Evolutionary conservation across 2,329 filamentous ascomycete genomes (phyloP).

Genomic region (Aspergillus tanneri): DNA sequence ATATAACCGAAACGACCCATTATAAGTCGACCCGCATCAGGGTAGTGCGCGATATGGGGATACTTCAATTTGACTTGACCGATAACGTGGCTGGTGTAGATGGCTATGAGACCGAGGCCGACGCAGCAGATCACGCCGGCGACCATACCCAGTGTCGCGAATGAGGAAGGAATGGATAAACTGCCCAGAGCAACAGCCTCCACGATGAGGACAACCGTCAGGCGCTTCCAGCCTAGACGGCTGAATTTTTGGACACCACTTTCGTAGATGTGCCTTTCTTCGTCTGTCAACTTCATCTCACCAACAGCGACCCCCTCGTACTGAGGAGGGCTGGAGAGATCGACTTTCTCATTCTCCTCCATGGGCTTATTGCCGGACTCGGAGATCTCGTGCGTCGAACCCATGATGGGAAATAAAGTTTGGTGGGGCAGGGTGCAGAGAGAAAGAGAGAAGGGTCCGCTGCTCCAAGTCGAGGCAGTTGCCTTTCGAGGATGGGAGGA

Average conservation of each 20-base stretch:
- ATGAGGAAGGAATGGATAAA: constrained; percentile 46
- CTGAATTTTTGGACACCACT: constrained; percentile 24
- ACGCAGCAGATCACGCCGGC: constrained; percentile 44
- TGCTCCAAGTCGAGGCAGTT: too few species aligned
- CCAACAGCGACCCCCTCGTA: constrained; percentile 22
- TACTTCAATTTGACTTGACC: constrained; percentile 38
- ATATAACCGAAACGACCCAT: constrained; percentile 43
- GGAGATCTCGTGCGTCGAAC: constrained; percentile 14
- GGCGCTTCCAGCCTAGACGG: constrained; percentile 34
- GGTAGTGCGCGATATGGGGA: constrained; percentile 44
- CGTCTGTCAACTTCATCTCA: constrained; percentile 20
- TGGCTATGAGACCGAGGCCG: constrained; percentile 38
- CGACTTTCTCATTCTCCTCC: constrained; percentile 9
- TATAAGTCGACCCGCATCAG: constrained; percentile 45
- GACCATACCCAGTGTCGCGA: constrained; percentile 47
- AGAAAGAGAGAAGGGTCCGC: neutral
- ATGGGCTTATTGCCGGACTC: constrained; percentile 10
- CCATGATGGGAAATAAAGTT: constrained; percentile 3
- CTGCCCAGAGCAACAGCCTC: constrained; percentile 51
- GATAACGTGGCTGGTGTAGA: constrained; percentile 44
- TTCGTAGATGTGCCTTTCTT: constrained; percentile 21
- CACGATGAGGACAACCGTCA: constrained; percentile 50
- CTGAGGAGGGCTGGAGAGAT: constrained; percentile 11
- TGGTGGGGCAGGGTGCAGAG: neutral
- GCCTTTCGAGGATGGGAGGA: too few species aligned